Evolutionary conservation across 768 basidiomycete species (phyloP), one percentile per base, ranked within the genome.

Genomic region (Fistulinella prunicolor): DNA sequence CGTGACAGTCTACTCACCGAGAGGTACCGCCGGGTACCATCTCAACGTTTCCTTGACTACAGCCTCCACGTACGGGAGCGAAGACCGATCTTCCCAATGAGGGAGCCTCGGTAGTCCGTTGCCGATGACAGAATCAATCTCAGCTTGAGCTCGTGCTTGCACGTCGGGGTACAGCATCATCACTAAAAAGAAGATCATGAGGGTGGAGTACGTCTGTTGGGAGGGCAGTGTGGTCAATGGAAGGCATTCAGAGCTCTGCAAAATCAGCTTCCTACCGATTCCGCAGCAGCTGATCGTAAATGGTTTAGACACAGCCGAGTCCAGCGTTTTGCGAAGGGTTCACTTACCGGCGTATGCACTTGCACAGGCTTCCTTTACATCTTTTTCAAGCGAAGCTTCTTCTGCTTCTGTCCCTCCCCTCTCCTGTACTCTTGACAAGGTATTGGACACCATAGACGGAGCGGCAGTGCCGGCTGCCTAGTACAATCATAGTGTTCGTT

Each of bases 101-200:
- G 50, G 62, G 4, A 64, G 46, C 44, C 65, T 56, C 20, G 35
- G 34, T 2, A 64, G 45, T 32, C 43, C 50, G 13, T 45, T n/a
- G 9, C 65, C 55, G 7, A 55, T 46, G 21, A 58, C 41, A 9
- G 49, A 38, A 36, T 56, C 57, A 9, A 63, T 57, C 12, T 63
- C 55, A 24, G 47, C 50, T 10, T 52, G 57, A 14, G 51, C 59
- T 22, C 20, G 45, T 40, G 52, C 45, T 43, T 62, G 64, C 19
- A 53, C 63, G 1, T 62, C 53, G 35, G 62, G 60, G 44, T 62
- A 51, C 26, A 64, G 34, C 23, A 62, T 39, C 62, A 64, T 59
- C n/a, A 40, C 59, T 42, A 62, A 49, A 20, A 62, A 17, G 45
- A 66, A 64, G 21, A 46, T 47, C 39, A 47, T 42, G 21, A 56